These are phyloP conservation scores for Pyrus bretschneideri DNA, from an alignment of 306 rosid genomes.

Conservation along the genomic window DNA sequence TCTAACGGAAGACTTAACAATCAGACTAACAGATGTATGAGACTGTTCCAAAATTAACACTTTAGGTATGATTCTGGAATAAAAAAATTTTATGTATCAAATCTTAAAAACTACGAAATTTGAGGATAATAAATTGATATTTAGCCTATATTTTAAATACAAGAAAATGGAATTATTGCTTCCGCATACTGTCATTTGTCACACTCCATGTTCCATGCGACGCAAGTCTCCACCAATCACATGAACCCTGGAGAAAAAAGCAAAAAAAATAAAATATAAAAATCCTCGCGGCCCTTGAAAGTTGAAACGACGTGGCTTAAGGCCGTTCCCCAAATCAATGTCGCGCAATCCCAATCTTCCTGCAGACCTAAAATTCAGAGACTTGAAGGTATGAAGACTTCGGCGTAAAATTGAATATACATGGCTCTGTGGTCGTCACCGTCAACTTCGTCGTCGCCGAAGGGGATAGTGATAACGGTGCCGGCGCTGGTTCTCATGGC, in stretches of 20 bases:
- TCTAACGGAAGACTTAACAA: too few relatives aligned
- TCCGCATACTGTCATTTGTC: too few relatives aligned
- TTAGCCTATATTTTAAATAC: too few relatives aligned
- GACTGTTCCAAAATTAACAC: too few relatives aligned
- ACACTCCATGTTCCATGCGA: neutral
- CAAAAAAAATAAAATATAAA: neutral
- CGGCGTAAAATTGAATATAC: neutral
- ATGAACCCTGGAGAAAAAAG: neutral
- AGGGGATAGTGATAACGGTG: slow-evolving; percentile 60
- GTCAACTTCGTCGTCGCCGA: slow-evolving; percentile 27
- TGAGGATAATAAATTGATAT: too few relatives aligned
- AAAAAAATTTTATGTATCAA: too few relatives aligned
- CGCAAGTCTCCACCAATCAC: neutral
- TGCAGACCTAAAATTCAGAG: neutral
- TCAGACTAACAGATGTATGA: too few relatives aligned
- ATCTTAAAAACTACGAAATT: too few relatives aligned
- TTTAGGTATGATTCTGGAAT: too few relatives aligned
- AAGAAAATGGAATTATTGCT: too few relatives aligned
- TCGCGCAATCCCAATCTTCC: neutral
- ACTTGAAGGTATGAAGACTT: neutral
- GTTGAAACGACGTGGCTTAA: neutral
- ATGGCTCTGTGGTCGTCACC: slow-evolving; percentile 52
- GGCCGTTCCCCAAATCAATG: neutral
- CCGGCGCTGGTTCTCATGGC: slow-evolving; percentile 64
- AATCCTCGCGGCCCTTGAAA: neutral